A percentile compares a stretch with the other conserved stretches of the same genome.
These are phyloP conservation scores for Xerocomus spinulosus DNA, from an alignment of 768 basidiomycete species.

Conservation along the genomic window DNA sequence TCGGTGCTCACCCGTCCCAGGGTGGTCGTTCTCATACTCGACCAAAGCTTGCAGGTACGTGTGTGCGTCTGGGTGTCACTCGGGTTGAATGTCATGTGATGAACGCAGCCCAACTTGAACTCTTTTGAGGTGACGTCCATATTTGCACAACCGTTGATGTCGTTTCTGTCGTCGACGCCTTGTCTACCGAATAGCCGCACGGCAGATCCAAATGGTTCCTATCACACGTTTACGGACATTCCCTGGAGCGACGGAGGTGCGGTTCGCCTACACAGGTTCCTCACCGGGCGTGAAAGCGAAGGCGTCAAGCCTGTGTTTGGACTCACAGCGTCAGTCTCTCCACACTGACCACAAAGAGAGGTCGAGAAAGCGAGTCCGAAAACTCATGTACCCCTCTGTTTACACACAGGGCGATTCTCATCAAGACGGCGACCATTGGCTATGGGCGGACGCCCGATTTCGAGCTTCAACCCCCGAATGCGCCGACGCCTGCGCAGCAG, in stretches of 20 bases:
- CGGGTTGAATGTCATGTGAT: not conserved
- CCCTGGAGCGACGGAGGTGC: slow-evolving; percentile 37
- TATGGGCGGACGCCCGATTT: slow-evolving; percentile 46
- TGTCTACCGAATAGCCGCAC: slow-evolving; percentile 56
- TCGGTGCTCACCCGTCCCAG: slow-evolving; percentile 34
- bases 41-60: slow-evolving; percentile 63
- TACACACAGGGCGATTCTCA: slow-evolving; percentile 46
- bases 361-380: no score
- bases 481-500: slow-evolving; percentile 38
- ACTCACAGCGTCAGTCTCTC: slow-evolving; percentile 67
- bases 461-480: slow-evolving; percentile 39
- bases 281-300: slow-evolving; percentile 80
- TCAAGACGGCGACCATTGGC: slow-evolving; percentile 46
- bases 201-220: slow-evolving; percentile 44
- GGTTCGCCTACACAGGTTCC: slow-evolving; percentile 66
- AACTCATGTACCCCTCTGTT: not conserved
- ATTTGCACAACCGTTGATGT: slow-evolving; percentile 79
- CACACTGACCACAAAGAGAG: no score
- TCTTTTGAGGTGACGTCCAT: slow-evolving; percentile 70
- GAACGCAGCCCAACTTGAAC: slow-evolving; percentile 70
- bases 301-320: slow-evolving; percentile 89
- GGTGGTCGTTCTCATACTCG: slow-evolving; percentile 80
- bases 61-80: not conserved
- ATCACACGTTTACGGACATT: slow-evolving; percentile 62
- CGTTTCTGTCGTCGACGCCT: slow-evolving; percentile 61